Base-by-base conservation (phyloP, 2,329 filamentous ascomycete genomes). In the Camptophora hylomeconis region DNA sequence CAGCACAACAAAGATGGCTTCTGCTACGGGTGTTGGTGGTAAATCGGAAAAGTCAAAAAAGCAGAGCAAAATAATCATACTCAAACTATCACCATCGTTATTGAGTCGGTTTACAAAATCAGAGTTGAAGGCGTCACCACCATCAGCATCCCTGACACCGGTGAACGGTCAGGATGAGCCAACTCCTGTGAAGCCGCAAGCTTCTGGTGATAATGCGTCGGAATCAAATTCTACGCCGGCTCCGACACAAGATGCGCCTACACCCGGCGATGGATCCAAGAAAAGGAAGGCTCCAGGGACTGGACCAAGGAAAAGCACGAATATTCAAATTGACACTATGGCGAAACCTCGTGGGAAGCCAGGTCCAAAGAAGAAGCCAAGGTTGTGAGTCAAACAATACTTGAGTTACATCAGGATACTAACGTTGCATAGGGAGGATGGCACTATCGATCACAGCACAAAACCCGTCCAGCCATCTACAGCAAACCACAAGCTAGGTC, bases 341-440 rank as follows among this genome's bases (percentile, higher is more conserved):
- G 63, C 75, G n/a, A 84, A 80, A 55, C 65, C 75, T 31, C 66
- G 81, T 51, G 80, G 80, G 50, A 92, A 92, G 61, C 87, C 89
- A 5, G 87, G 87, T 5, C 87, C 87, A 0, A 95, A 94, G 71
- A 93, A 94, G 72, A 93, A 92, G 63, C 76, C 80, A 41, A 76
- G 80, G 66, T 60, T 93, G 87, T 94, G 78, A 61, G 84, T 78
- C 17, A 17, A 12, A 16, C 17, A 21, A 13, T 17, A 28, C 24
- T 20, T 35, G 21, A 30, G 29, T 30, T 24, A 20, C 19, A 20
- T 30, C 5, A 19, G 17, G 9, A 17, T 18, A 32, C 32, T 33
- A 40, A 30, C 34, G 13, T 11, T 12, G 20, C 15, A 31, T 19
- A 69, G 66, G 37, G 63, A 69, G 13, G 62, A 68, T 39, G 63